Conservation (phyloP, 805 yeast species). For the Metschnikowia corniflorae region DNA sequence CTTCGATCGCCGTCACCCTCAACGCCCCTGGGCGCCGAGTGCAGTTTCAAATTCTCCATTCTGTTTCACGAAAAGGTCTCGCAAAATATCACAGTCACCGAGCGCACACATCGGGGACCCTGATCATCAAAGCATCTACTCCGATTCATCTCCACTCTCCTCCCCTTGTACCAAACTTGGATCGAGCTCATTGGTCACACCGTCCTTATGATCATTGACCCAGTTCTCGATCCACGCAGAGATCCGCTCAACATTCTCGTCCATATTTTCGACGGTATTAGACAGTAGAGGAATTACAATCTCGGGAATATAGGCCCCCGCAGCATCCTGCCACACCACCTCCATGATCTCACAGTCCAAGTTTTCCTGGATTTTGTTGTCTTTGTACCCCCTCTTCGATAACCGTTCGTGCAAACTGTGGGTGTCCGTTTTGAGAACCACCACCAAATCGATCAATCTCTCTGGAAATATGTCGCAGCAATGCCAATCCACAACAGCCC, state of each 20-base stretch:
- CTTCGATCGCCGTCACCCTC: too few relatives aligned
- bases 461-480: constrained; percentile 95
- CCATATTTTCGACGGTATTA: constrained; percentile 71
- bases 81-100: too few relatives aligned
- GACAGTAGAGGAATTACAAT: constrained; percentile 79
- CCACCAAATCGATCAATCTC: constrained; percentile 84
- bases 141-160: constrained; percentile 16
- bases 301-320: constrained; percentile 72
- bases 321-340: constrained; percentile 80
- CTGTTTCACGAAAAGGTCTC: too few relatives aligned
- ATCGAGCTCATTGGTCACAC: constrained; percentile 51
- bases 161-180: constrained; percentile 11
- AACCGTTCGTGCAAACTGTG: constrained; percentile 70
- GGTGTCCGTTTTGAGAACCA: constrained; percentile 80
- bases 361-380: constrained; percentile 82
- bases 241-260: constrained; percentile 76
- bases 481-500: constrained; percentile 93
- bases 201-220: constrained; percentile 55
- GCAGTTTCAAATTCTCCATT: too few relatives aligned
- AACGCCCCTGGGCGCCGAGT: too few relatives aligned
- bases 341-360: constrained; percentile 97
- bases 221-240: constrained; percentile 72
- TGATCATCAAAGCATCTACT: too few relatives aligned
- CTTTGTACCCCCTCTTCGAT: constrained; percentile 70
- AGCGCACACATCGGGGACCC: too few relatives aligned